phyloP scores from a whole-genome alignment of 306 rosid genomes.

The Vigna reflexopilosa region DNA sequence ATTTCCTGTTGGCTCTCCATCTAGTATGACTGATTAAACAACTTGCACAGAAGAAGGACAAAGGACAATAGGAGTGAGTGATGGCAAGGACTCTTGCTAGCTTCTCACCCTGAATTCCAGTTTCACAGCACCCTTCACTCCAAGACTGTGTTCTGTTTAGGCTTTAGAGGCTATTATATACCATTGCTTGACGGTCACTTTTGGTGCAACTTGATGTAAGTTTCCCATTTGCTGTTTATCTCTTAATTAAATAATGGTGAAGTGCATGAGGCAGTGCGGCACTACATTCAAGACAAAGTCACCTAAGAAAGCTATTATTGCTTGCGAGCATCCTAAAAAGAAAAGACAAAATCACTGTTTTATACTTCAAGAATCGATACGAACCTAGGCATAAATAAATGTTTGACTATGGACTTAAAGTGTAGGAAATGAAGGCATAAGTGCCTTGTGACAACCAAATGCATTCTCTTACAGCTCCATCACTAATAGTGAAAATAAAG shows the following conservation, averaged over 20 bases:
- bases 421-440: background rate
- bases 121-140: background rate
- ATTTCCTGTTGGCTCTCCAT: conserved; percentile 61
- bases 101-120: background rate
- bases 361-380: background rate
- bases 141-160: conserved; percentile 18
- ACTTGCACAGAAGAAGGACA: background rate
- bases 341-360: conserved; percentile 21
- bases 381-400: background rate
- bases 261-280: conserved; percentile 39
- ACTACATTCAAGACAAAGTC: conserved; percentile 39
- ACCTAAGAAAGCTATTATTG: background rate
- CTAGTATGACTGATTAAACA: background rate
- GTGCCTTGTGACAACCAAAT: conserved; percentile 9
- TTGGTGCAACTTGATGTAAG: conserved; percentile 39
- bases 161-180: conserved; percentile 29
- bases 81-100: conserved; percentile 1
- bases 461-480: conserved; percentile 5
- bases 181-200: background rate
- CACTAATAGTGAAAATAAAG: conserved; percentile 10
- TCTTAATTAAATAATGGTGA: conserved; percentile 26
- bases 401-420: background rate
- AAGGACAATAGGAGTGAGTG: background rate
- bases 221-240: conserved; percentile 23
- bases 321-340: background rate